Evolutionary conservation across 768 basidiomycete genomes (phyloP).

Genomic region (Lepiota brunneoincarnata): DNA sequence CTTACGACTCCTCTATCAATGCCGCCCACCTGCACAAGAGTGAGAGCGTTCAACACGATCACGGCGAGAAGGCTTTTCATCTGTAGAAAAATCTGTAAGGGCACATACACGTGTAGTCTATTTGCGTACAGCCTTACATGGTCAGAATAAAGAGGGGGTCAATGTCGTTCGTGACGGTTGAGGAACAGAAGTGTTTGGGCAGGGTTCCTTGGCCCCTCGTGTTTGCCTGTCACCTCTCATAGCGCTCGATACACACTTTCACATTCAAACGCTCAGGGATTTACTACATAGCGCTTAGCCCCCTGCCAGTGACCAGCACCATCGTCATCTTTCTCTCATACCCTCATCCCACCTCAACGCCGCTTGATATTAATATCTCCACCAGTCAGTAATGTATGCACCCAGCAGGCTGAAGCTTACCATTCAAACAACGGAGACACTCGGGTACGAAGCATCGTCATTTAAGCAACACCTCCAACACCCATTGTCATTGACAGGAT

Average conservation of each 20-base stretch:
- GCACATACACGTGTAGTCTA: too few species aligned
- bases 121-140: too few species aligned
- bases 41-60: background rate
- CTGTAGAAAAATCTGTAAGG: too few species aligned
- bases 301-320: too few species aligned
- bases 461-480: constrained; percentile 11
- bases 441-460: background rate
- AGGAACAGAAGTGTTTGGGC: background rate
- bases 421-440: background rate
- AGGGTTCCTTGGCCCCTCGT: background rate
- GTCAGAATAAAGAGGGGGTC: too few species aligned
- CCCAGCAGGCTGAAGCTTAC: background rate
- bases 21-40: background rate
- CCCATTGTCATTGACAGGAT: constrained; percentile 5
- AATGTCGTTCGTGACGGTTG: background rate
- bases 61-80: background rate
- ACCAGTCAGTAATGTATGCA: background rate
- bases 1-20: background rate
- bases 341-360: too few species aligned
- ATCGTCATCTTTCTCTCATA: too few species aligned
- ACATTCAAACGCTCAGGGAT: too few species aligned
- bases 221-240: too few species aligned
- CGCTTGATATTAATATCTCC: background rate
- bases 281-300: too few species aligned
- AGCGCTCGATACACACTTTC: too few species aligned